Percentiles rank a stretch among this genome's conserved stretches.
These are phyloP conservation scores for Hypoxylon sp. DNA, from an alignment of 2,329 filamentous ascomycete genomes.

Conservation along the genomic window DNA sequence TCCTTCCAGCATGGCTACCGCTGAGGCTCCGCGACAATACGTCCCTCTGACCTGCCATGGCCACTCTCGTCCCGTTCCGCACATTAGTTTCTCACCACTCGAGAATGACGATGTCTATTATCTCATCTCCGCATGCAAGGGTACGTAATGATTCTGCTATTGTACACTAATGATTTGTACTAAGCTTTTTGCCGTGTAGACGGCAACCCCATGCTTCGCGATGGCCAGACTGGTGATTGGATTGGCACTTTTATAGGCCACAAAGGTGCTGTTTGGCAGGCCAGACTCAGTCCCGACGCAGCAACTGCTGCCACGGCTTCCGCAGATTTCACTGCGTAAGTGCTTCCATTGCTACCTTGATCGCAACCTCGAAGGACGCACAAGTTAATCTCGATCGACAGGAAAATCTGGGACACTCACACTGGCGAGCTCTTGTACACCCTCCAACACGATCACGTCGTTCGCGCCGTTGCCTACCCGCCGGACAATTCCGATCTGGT, in stretches of 20 bases:
- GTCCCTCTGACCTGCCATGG: constrained; percentile 95
- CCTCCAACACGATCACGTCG: constrained; percentile 93
- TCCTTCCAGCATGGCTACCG: constrained; percentile 40
- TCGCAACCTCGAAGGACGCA: constrained; percentile 7
- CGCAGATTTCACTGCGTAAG: constrained; percentile 93
- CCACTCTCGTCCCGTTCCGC: constrained; percentile 91
- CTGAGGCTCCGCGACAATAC: constrained; percentile 63
- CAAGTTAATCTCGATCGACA: constrained; percentile 57
- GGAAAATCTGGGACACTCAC: constrained; percentile 97
- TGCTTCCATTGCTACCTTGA: constrained; percentile 32
- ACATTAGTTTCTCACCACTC: constrained; percentile 88
- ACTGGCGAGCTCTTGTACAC: constrained; percentile 90
- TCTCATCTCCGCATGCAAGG: constrained; percentile 93
- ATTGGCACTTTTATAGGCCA: constrained; percentile 98
- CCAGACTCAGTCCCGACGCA: constrained; percentile 88
- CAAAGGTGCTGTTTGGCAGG: constrained; percentile 98
- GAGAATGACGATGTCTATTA: constrained; percentile 89
- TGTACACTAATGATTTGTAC: not conserved
- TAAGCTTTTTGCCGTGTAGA: constrained; percentile 66
- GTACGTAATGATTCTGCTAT: constrained; percentile 57
- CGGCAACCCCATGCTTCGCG: constrained; percentile 97
- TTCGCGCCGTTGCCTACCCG: constrained; percentile 91
- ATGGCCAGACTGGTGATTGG: constrained; percentile 96
- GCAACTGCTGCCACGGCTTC: constrained; percentile 91
- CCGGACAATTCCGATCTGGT: constrained; percentile 84